A percentile compares a stretch with the other conserved stretches of the same genome.
These are phyloP conservation scores for Aspergillus panamensis DNA, from an alignment of 495 filamentous ascomycete genomes.

Conservation along the genomic window DNA sequence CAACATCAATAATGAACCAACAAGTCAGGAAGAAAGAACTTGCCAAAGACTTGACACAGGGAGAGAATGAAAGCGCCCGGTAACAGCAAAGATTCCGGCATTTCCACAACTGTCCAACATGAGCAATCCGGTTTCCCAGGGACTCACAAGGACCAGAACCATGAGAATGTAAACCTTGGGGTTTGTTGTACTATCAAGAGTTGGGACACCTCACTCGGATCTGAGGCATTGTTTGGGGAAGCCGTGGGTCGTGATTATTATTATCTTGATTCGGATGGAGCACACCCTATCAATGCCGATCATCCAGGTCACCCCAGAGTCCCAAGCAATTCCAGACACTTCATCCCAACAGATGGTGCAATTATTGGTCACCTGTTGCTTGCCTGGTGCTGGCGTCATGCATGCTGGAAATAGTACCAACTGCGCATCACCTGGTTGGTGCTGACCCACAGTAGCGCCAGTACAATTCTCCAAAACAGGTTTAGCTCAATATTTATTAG, in stretches of 20 bases:
- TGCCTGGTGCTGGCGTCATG: constrained; percentile 37
- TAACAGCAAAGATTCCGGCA: background rate
- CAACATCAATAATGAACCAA: too few relatives aligned
- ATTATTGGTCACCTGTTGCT: constrained; percentile 30
- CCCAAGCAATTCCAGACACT: constrained; percentile 6
- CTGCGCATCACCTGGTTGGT: constrained; percentile 27
- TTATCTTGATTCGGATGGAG: constrained; percentile 12
- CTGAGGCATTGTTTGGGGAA: too few relatives aligned
- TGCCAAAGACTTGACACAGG: too few relatives aligned
- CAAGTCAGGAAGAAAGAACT: too few relatives aligned
- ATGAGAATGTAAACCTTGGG: background rate
- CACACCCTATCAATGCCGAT: constrained; percentile 16
- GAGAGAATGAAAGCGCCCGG: background rate
- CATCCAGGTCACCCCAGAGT: constrained; percentile 12
- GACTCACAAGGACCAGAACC: background rate
- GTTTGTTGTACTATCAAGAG: background rate
- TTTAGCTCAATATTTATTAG: constrained; percentile 31
- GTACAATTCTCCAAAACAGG: constrained; percentile 28
- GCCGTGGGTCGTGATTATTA: background rate
- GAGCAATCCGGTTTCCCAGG: background rate
- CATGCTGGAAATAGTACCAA: constrained; percentile 36
- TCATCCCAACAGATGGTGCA: constrained; percentile 19
- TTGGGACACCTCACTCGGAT: background rate
- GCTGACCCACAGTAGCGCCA: constrained; percentile 25
- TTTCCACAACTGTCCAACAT: background rate